phyloP scores from a whole-genome alignment of 495 filamentous ascomycete species.

The Xylaria flabelliformis region DNA sequence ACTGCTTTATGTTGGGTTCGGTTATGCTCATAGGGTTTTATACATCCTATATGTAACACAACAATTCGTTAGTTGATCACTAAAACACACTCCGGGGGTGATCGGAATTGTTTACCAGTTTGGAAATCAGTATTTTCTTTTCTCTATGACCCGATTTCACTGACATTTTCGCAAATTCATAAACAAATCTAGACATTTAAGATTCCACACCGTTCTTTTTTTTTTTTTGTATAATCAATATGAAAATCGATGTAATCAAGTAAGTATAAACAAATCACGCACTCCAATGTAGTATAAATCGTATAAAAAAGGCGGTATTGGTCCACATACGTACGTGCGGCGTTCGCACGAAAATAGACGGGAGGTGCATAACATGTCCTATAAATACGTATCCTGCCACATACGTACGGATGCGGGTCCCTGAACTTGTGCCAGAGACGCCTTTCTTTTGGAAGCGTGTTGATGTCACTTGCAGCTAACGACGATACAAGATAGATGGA shows the following conservation, averaged over 20 bases:
- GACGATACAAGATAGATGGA: not conserved
- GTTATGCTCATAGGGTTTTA: not conserved
- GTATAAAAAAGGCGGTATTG: not conserved
- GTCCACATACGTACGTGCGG: not conserved
- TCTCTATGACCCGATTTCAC: not conserved
- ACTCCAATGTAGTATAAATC: not conserved
- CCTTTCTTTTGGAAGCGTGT: not conserved
- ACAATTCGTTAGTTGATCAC: too few relatives aligned
- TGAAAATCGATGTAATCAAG: too few relatives aligned
- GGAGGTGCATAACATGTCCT: not conserved
- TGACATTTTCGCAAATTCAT: not conserved
- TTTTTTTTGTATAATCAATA: too few relatives aligned
- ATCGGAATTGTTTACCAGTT: too few relatives aligned
- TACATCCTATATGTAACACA: not conserved
- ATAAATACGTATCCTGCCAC: too few relatives aligned
- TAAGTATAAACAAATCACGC: not conserved
- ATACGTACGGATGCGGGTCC: not conserved
- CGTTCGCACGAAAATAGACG: not conserved
- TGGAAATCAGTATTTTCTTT: not conserved
- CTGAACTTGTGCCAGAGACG: not conserved
- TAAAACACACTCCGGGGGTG: too few relatives aligned
- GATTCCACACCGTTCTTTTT: too few relatives aligned
- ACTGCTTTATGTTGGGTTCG: not conserved
- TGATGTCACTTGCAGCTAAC: constrained; percentile 19
- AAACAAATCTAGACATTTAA: not conserved